These are phyloP conservation scores for Trichoderma sp. DNA, from an alignment of 2,329 filamentous ascomycete species.

Conservation along the genomic window DNA sequence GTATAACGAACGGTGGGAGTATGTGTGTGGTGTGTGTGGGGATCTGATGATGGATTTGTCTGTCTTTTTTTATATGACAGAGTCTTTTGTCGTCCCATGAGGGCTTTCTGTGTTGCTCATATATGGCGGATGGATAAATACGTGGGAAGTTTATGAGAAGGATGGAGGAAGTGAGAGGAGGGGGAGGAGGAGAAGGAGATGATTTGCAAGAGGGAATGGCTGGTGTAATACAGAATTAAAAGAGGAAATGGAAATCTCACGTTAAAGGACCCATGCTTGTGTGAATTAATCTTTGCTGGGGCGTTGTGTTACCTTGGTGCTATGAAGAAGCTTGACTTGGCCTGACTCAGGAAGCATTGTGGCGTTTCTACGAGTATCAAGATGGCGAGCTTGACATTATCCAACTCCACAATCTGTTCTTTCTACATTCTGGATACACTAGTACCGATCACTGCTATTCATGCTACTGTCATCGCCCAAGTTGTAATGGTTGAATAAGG, in stretches of 20 bases:
- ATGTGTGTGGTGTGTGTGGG: neutral
- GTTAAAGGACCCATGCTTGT: neutral
- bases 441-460: neutral
- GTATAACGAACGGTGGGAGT: neutral
- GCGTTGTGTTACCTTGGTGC: neutral
- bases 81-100: neutral
- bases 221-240: constrained; percentile 21
- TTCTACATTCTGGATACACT: neutral
- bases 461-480: neutral
- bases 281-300: neutral
- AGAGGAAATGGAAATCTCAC: constrained; percentile 15
- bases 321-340: neutral
- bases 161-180: neutral
- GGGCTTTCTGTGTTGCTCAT: neutral
- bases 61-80: neutral
- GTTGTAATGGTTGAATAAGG: too few species aligned
- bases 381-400: neutral
- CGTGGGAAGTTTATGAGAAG: constrained; percentile 4
- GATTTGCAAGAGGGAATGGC: neutral
- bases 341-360: neutral
- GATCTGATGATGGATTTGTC: neutral
- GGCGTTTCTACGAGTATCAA: neutral
- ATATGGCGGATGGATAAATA: neutral
- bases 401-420: neutral
- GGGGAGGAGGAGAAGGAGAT: neutral